A percentile compares a stretch with the other conserved stretches of the same genome.
These are phyloP conservation scores for Tuctoria greenei DNA, from an alignment of 176 grass and related monocot genomes.

Conservation along the genomic window DNA sequence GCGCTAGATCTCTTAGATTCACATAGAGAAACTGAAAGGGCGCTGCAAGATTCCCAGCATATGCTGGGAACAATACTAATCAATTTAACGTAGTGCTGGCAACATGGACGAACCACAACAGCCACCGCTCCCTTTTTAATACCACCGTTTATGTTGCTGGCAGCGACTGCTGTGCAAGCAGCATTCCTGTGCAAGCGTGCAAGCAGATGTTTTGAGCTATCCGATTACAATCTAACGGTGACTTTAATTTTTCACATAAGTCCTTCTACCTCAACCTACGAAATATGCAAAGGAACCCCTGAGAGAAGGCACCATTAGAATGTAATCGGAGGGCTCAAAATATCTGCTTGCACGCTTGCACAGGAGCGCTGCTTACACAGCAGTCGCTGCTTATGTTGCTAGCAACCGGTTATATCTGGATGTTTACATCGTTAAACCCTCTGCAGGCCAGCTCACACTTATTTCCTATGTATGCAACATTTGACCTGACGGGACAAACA, in stretches of 20 bases:
- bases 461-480: background rate
- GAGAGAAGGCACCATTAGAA: no score
- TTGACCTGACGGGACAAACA: constrained; percentile 2
- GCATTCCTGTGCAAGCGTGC: no score
- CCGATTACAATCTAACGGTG: no score
- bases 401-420: constrained; percentile 12
- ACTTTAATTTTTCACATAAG: no score
- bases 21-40: background rate
- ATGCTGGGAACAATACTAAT: constrained; percentile 26
- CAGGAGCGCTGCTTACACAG: no score
- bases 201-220: no score
- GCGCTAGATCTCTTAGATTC: background rate
- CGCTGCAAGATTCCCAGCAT: constrained; percentile 31
- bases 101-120: constrained; percentile 30
- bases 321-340: no score
- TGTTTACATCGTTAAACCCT: background rate
- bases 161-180: no score
- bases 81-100: constrained; percentile 15
- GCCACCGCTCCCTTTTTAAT: constrained; percentile 6
- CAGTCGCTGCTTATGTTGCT: background rate
- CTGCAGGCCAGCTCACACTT: background rate
- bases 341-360: no score
- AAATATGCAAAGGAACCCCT: no score
- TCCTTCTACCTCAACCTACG: no score
- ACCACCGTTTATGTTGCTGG: constrained; percentile 12